Evolutionary conservation across 2,329 filamentous ascomycete species (phyloP).

Genomic region (Colletotrichum chrysophilum): DNA sequence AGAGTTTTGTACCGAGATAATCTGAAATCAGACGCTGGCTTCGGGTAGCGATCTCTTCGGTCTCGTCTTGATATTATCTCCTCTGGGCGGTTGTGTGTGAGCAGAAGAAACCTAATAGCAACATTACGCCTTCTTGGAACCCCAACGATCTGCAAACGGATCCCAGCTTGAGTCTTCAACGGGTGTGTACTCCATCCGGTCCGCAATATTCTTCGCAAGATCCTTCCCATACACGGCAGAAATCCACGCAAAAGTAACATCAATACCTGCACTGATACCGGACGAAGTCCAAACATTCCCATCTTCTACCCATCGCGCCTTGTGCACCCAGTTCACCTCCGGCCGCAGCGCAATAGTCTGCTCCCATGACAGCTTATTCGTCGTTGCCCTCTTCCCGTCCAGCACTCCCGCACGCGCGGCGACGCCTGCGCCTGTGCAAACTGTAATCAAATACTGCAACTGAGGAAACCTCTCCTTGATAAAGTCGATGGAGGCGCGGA

Average conservation of each 20-base stretch:
- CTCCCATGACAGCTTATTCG: constrained; percentile 58
- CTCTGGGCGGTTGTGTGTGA: neutral
- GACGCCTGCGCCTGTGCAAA: constrained; percentile 62
- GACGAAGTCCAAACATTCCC: constrained; percentile 64
- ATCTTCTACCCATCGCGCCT: constrained; percentile 63
- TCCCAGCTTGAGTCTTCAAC: constrained; percentile 55
- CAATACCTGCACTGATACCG: constrained; percentile 66
- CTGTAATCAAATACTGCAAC: constrained; percentile 55
- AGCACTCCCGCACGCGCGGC: constrained; percentile 57
- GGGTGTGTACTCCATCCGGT: constrained; percentile 63
- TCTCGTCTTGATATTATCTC: too few species aligned
- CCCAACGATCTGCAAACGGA: constrained; percentile 51
- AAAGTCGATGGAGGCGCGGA: constrained; percentile 41
- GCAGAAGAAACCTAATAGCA: neutral
- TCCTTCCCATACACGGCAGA: constrained; percentile 57
- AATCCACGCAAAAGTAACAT: constrained; percentile 64
- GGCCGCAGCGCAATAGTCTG: constrained; percentile 42
- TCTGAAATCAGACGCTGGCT: too few species aligned
- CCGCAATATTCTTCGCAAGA: constrained; percentile 51
- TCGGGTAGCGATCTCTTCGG: too few species aligned
- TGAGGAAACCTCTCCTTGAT: constrained; percentile 39
- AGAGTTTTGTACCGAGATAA: too few species aligned
- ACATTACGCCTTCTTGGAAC: neutral
- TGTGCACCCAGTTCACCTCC: constrained; percentile 54
- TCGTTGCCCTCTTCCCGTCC: constrained; percentile 59